Evolutionary conservation across 768 basidiomycete species (phyloP), one percentile per base, ranked within the genome.

Genomic region (Hortiboletus campestris): DNA sequence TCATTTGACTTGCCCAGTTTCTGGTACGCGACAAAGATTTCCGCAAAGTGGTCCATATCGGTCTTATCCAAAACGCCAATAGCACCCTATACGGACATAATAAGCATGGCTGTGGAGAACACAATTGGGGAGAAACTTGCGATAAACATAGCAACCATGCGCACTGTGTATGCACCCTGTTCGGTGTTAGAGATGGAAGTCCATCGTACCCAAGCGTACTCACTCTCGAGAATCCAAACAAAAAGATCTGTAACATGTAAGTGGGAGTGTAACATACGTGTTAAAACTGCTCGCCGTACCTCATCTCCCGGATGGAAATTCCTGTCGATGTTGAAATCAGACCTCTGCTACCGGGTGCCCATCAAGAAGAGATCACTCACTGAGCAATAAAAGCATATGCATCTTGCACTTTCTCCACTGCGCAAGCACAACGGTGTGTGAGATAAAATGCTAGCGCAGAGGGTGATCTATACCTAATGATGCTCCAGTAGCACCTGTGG

Each of bases 311-410:
- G 82, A 46, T 72, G 73, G 60, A 84, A 90, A 59, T 90, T 90
- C 58, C 88, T 90, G 57, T 40, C 39, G 14, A 38, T 2, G 22
- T 49, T 53, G 22, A 34, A 41, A 44, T 51, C n/a, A 38, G 20
- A 48, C 16, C 10, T 20, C 17, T 46, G 20, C 19, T 6, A 8
- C n/a, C 29, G 25, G 31, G 51, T 5, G 34, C 12, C 16, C 19
- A 41, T 25, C 22, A 44, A 32, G 25, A n/a, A 54, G 25, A 22
- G 5, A 44, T 16, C 16, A 74, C 87, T 69, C 62, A 89, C 87
- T 90, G 86, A 20, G 88, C 82, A 61, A 90, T 85, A 64, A 90
- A 90, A n/a, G 80, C 85, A 71, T 89, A 88, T 34, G 84, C 88
- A 59, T 89, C 86, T 70, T 89, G 84, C 3, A 90, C 85, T 63